These are phyloP conservation scores for Aspergillus sp. DNA, from an alignment of 2,329 filamentous ascomycete genomes.

Conservation along the genomic window DNA sequence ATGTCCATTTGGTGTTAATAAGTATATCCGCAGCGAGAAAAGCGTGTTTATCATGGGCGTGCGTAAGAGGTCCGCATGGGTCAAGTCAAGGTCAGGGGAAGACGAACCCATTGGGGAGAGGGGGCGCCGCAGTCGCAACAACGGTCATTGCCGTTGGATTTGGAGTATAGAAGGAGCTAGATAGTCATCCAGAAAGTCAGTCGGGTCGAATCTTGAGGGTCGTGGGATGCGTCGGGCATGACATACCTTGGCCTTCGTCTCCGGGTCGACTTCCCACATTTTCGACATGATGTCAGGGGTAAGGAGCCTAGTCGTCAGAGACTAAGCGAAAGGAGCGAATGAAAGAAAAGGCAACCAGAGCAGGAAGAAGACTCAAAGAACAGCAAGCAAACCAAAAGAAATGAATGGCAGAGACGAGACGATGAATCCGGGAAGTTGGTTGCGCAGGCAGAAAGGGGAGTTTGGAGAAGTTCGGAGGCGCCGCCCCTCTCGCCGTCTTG, in stretches of 20 bases:
- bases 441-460: neutral
- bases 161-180: conserved; percentile 87
- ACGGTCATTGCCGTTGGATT: conserved; percentile 80
- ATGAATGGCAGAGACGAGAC: neutral
- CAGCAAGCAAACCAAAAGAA: neutral
- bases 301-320: neutral
- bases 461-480: neutral
- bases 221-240: neutral
- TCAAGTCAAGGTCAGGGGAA: conserved; percentile 5
- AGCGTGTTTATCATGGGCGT: neutral
- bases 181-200: neutral
- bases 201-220: neutral
- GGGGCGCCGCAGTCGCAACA: conserved; percentile 96
- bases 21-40: too few species aligned
- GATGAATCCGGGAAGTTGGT: neutral
- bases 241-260: conserved; percentile 87
- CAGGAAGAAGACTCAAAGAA: neutral
- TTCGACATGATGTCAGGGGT: conserved; percentile 54
- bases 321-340: neutral
- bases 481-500: neutral
- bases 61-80: neutral
- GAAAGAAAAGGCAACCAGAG: neutral
- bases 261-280: conserved; percentile 99
- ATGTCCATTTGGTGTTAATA: too few species aligned
- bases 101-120: conserved; percentile 89